phyloP scores from a whole-genome alignment of 805 yeast species.

The Wickerhamiella alocasiicola region DNA sequence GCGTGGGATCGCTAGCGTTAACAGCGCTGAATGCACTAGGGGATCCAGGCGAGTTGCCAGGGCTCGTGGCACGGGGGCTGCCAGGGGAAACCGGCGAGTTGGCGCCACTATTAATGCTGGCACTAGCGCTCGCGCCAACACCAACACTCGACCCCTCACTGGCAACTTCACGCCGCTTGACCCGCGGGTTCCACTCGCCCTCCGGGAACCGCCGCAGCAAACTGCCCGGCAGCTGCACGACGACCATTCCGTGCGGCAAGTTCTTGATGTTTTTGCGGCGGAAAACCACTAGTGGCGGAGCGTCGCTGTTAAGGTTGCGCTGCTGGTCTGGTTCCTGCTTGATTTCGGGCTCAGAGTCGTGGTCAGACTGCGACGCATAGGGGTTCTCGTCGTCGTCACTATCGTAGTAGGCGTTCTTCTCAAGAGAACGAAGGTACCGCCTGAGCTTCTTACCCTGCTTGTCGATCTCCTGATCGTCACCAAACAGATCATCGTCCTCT shows the following conservation, averaged over 20 bases:
- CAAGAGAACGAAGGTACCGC: slow-evolving; percentile 72
- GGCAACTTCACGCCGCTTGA: slow-evolving; percentile 25
- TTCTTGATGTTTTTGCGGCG: slow-evolving; percentile 31
- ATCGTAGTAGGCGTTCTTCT: slow-evolving; percentile 76
- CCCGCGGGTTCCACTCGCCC: slow-evolving; percentile 75
- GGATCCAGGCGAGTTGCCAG: slow-evolving; percentile 11
- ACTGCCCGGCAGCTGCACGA: slow-evolving; percentile 50
- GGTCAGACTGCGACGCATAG: slow-evolving; percentile 47
- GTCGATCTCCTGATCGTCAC: slow-evolving; percentile 64
- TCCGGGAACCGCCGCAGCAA: slow-evolving; percentile 54
- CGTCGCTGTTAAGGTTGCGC: slow-evolving; percentile 16
- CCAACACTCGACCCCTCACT: background rate
- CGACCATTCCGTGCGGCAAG: slow-evolving; percentile 41
- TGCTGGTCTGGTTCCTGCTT: slow-evolving; percentile 28
- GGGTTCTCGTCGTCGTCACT: slow-evolving; percentile 78
- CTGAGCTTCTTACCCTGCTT: slow-evolving; percentile 81
- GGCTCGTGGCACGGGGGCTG: background rate
- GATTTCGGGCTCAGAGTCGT: slow-evolving; percentile 33
- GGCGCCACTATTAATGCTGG: background rate
- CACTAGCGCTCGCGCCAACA: slow-evolving; percentile 6
- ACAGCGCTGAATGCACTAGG: slow-evolving; percentile 23
- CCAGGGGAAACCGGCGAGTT: too few relatives aligned
- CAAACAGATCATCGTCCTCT: slow-evolving; percentile 51
- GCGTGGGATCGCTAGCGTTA: slow-evolving; percentile 30
- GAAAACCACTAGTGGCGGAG: slow-evolving; percentile 23